Base-by-base conservation (phyloP, 2,329 filamentous ascomycete genomes). In the Colletotrichum echinochloae region DNA sequence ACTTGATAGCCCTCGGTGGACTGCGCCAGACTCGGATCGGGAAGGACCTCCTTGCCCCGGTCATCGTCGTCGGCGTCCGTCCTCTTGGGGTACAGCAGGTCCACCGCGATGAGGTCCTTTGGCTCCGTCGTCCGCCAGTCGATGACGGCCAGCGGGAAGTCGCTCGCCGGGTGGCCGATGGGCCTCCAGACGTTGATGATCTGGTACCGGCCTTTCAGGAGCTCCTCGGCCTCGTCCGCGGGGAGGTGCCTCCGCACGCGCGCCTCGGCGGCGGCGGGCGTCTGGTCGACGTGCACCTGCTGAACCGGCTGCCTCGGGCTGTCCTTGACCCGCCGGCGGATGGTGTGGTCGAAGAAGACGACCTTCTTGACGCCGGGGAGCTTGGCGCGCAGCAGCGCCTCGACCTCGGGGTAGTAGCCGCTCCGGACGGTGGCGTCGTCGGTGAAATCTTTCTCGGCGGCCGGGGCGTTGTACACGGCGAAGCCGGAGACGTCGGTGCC, bases 101-200 rank as follows among this genome's bases (percentile, higher is more conserved):
- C 86, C 3, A 92, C 87, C 1, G 86, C 83, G 14, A 91, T 79
- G 63, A 91, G 87, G 73, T 92, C 90, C 0, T 78, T 76, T 0
- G 87, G 86, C n/a, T 76, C 75, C 0, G 89, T 91, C 1, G 83
- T 85, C 30, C 88, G 85, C 86, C 89, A 91, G 76, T 92, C 90
- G 11, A 91, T 82, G 1, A 92, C 86, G 0, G 89, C 90, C 4
- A 93, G 82, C 20, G 91, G 91, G 73, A 86, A 87, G 75, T 92
- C 90, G 0, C 83, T 83, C 3, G 90, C 89, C 0, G 88, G 80
- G 75, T 91, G 85, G 37, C 85, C 84, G 73, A 92, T 91, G 0
- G 91, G 90, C 46, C 91, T 84, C 91, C 91, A 92, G 20, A 92
- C 90, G 72, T 93, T 92, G 77, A 92, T 89, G 75, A 92, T 88